Percentiles rank a stretch among this genome's conserved stretches.
Conservation (phyloP, 2,329 filamentous ascomycete genomes). For the Coniochaeta sp. region DNA sequence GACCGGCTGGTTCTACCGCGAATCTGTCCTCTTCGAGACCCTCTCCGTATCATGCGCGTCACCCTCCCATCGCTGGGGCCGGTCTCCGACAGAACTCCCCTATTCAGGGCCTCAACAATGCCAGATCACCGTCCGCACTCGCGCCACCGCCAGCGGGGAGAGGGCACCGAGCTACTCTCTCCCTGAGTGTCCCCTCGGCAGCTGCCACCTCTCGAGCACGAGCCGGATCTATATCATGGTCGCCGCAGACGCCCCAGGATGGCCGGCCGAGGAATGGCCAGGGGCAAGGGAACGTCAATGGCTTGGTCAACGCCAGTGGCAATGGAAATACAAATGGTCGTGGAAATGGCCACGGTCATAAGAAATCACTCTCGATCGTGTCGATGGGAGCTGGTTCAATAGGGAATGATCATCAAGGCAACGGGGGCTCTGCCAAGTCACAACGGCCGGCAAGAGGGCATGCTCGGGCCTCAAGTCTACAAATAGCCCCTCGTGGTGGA, state of each 20-base stretch:
- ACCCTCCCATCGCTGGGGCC: constrained; percentile 27
- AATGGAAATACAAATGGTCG: constrained; percentile 13
- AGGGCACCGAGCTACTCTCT: constrained; percentile 63
- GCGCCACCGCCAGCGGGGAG: constrained; percentile 37
- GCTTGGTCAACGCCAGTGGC: constrained; percentile 6
- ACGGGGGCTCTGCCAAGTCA: constrained; percentile 32
- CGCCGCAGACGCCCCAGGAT: constrained; percentile 10
- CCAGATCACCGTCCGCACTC: constrained; percentile 30
- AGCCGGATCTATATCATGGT: constrained; percentile 41
- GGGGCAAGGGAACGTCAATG: constrained; percentile 14
- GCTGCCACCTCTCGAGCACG: constrained; percentile 33
- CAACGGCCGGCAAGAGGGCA: constrained; percentile 57
- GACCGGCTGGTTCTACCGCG: constrained; percentile 19
- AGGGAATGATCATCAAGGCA: constrained; percentile 36
- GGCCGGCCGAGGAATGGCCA: constrained; percentile 9
- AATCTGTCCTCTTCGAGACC: constrained; percentile 13
- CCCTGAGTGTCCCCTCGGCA: constrained; percentile 47
- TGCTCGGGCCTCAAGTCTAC: constrained; percentile 72
- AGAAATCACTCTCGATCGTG: constrained; percentile 74
- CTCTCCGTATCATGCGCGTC: constrained; percentile 19
- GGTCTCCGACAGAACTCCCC: constrained; percentile 33
- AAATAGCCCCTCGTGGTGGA: constrained; percentile 53
- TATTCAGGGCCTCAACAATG: constrained; percentile 27
- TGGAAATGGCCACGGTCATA: constrained; percentile 51
- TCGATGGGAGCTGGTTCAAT: constrained; percentile 58